Evolutionary conservation across 2,329 filamentous ascomycete species (phyloP).

Genomic region (Delphinella strobiligena): DNA sequence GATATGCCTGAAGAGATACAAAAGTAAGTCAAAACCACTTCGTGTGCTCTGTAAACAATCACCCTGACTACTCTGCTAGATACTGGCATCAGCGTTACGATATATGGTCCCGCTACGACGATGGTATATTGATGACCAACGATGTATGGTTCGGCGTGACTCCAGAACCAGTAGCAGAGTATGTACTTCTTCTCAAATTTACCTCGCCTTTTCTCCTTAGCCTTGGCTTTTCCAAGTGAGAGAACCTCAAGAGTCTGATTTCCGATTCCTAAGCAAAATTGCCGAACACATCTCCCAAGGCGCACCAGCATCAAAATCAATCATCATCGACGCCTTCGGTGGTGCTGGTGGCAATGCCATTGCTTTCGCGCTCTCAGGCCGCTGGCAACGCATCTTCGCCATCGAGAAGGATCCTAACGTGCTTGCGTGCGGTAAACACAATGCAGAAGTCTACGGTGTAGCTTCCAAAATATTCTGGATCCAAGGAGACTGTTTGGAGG

Average conservation of each 20-base stretch:
- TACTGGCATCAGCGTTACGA: conserved; percentile 85
- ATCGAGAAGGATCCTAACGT: conserved; percentile 75
- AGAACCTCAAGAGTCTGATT: not conserved
- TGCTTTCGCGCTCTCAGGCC: conserved; percentile 71
- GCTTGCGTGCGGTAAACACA: conserved; percentile 83
- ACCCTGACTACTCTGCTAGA: conserved; percentile 31
- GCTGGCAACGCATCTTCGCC: conserved; percentile 75
- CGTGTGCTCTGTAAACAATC: not conserved
- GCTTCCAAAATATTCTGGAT: conserved; percentile 72
- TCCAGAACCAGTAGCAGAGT: conserved; percentile 81
- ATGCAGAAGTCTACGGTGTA: conserved; percentile 76
- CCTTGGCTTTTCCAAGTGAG: not conserved
- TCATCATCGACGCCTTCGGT: conserved; percentile 78
- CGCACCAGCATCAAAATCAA: conserved; percentile 43
- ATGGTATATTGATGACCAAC: conserved; percentile 81
- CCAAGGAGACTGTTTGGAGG: conserved; percentile 73
- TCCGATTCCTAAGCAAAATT: conserved; percentile 52
- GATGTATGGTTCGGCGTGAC: conserved; percentile 97
- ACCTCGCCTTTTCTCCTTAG: not conserved
- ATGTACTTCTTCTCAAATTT: conserved; percentile 19
- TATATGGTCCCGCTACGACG: conserved; percentile 78
- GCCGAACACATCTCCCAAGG: conserved; percentile 56
- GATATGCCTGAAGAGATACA: conserved; percentile 75
- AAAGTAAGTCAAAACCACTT: conserved; percentile 57
- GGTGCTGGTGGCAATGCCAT: conserved; percentile 91